Conservation (phyloP, 805 yeast genomes). For the Teunomyces pallodes region DNA sequence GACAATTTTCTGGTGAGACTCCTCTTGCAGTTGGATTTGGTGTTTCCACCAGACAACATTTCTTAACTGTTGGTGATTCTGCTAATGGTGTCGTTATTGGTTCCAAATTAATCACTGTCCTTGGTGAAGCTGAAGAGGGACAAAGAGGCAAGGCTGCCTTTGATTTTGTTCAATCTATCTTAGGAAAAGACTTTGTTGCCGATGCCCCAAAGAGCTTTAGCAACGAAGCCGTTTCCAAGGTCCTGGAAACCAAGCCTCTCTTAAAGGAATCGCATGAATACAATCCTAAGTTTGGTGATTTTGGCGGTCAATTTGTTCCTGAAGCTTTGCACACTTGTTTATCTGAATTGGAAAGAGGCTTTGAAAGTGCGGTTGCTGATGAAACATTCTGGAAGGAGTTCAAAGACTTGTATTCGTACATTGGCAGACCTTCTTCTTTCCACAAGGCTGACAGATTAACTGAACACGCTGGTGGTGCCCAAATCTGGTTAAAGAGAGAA, state of each 20-base stretch:
- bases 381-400: conserved; percentile 93
- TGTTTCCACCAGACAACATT: conserved; percentile 91
- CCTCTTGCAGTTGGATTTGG: conserved; percentile 96
- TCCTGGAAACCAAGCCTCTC: conserved; percentile 34
- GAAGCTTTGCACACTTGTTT: conserved; percentile 92
- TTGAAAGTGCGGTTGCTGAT: conserved; percentile 85
- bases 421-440: conserved; percentile 93
- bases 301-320: conserved; percentile 99
- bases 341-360: conserved; percentile 83
- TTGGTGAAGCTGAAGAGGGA: conserved; percentile 63
- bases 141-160: conserved; percentile 62
- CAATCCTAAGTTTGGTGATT: conserved; percentile 83
- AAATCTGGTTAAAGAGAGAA: conserved; percentile 97
- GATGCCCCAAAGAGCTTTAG: conserved; percentile 26
- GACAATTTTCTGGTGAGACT: conserved; percentile 62
- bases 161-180: conserved; percentile 64
- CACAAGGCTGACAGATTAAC: conserved; percentile 89
- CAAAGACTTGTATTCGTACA: conserved; percentile 77
- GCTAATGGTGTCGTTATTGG: conserved; percentile 98
- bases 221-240: conserved; percentile 9
- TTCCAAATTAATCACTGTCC: conserved; percentile 69
- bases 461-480: conserved; percentile 85
- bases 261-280: conserved; percentile 62
- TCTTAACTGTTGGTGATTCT: conserved; percentile 66
- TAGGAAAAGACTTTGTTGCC: conserved; percentile 50